phyloP scores from a whole-genome alignment of 306 rosid species.

The Corylus avellana region DNA sequence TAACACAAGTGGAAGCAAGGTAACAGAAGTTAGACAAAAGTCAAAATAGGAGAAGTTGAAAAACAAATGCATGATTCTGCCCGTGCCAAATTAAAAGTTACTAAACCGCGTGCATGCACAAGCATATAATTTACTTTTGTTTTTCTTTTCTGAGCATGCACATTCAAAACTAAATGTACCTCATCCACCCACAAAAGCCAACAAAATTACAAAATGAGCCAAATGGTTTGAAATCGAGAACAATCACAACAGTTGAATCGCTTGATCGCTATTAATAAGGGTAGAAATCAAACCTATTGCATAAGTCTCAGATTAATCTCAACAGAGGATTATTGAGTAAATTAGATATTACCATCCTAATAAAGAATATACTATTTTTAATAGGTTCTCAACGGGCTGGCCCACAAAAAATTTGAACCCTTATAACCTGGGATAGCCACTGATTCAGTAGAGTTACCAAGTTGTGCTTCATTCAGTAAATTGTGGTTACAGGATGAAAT shows the following conservation, averaged over 20 bases:
- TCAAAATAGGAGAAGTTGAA: neutral
- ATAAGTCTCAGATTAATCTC: neutral
- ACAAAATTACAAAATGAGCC: neutral
- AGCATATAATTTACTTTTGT: neutral
- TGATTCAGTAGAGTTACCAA: neutral
- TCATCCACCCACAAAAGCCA: neutral
- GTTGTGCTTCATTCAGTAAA: neutral
- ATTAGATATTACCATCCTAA: conserved; percentile 25
- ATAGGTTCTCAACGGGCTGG: neutral
- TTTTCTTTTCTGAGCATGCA: neutral
- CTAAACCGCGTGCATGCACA: neutral
- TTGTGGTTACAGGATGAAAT: neutral
- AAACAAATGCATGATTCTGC: neutral
- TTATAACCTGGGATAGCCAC: neutral
- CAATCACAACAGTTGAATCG: neutral
- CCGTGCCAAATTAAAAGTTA: neutral
- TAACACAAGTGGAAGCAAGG: neutral
- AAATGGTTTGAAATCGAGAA: neutral
- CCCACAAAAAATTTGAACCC: neutral
- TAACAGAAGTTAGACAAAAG: neutral
- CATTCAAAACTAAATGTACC: neutral
- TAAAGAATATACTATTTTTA: conserved; percentile 9
- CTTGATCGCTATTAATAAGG: neutral
- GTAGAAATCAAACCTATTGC: neutral
- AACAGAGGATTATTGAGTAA: conserved; percentile 24